Evolutionary conservation across 2,329 filamentous ascomycete genomes (phyloP), one percentile per base, ranked within the genome.

Genomic region (Xylariomycetidae sp.): DNA sequence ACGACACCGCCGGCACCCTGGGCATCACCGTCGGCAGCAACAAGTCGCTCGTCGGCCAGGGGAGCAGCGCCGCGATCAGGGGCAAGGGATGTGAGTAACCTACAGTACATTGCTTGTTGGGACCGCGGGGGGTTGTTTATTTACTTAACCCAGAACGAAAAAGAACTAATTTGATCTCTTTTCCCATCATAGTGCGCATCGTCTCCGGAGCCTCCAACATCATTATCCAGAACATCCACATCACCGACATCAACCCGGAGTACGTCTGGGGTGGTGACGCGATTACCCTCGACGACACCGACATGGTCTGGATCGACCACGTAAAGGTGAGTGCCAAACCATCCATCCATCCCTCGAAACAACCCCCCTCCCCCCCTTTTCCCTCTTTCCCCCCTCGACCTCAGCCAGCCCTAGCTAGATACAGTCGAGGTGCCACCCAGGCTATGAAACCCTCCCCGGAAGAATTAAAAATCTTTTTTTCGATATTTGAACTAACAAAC

Each of bases 51-150:
- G 51, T 79, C 26, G 74, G 75, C 13, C 55, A 63, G 35, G 74
- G 73, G 33, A 55, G 49, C 47, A 60, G 59, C 42, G 74, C 71
- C 53, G 51, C 74, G 23, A 76, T 78, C 54, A 68, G 67, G 50
- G 74, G 74, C 47, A 77, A 76, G 60, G 74, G 74, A 40, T 55
- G n/a, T n/a, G n/a, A n/a, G n/a, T n/a, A n/a, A n/a, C n/a, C n/a
- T n/a, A n/a, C n/a, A n/a, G n/a, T n/a, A n/a, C n/a, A n/a, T n/a
- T n/a, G n/a, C n/a, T n/a, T n/a, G n/a, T n/a, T n/a, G n/a, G n/a
- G n/a, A n/a, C n/a, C n/a, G n/a, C n/a, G n/a, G n/a, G n/a, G n/a
- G n/a, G n/a, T n/a, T n/a, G n/a, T n/a, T n/a, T n/a, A n/a, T n/a
- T n/a, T n/a, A n/a, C n/a, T n/a, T n/a, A n/a, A n/a, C n/a, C n/a